These are phyloP conservation scores for Saccharomycopsis babjevae DNA, from an alignment of 805 yeast species.

Conservation along the genomic window DNA sequence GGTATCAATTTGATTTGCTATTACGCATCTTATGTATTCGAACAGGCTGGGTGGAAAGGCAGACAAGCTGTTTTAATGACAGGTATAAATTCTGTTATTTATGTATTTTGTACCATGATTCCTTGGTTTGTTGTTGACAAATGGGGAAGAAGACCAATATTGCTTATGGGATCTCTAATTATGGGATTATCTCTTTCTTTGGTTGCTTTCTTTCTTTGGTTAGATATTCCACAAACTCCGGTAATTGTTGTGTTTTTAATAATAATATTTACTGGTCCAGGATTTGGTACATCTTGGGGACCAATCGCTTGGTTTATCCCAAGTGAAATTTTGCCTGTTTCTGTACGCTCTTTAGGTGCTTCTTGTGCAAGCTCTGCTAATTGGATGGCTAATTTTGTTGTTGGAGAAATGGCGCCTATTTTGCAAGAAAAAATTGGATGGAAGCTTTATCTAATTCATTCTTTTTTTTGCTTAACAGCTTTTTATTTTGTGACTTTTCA, in stretches of 20 bases:
- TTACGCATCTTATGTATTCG: slow-evolving; percentile 89
- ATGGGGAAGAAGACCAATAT: slow-evolving; percentile 87
- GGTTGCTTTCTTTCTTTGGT: slow-evolving; percentile 52
- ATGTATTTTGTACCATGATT: slow-evolving; percentile 60
- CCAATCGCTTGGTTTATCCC: slow-evolving; percentile 88
- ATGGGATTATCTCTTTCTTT: slow-evolving; percentile 65
- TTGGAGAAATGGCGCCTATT: slow-evolving; percentile 86
- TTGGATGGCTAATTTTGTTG: slow-evolving; percentile 88
- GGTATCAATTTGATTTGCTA: slow-evolving; percentile 90
- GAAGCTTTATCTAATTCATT: slow-evolving; percentile 77
- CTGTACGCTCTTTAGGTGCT: slow-evolving; percentile 83
- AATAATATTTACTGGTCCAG: slow-evolving; percentile 64
- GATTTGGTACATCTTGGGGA: slow-evolving; percentile 88
- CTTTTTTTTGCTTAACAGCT: slow-evolving; percentile 63
- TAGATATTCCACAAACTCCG: slow-evolving; percentile 47
- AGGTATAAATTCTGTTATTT: slow-evolving; percentile 60
- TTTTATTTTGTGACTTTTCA: slow-evolving; percentile 59
- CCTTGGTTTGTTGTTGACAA: slow-evolving; percentile 86
- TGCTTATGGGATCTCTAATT: slow-evolving; percentile 64
- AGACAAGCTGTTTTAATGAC: slow-evolving; percentile 84
- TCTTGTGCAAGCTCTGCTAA: slow-evolving; percentile 85
- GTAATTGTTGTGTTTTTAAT: slow-evolving; percentile 66
- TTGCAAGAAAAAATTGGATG: slow-evolving; percentile 67
- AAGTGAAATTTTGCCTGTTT: slow-evolving; percentile 75
- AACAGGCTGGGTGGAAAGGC: slow-evolving; percentile 92